Base-by-base conservation (phyloP, 257 asterid genomes). In the Solanum sejunctum region DNA sequence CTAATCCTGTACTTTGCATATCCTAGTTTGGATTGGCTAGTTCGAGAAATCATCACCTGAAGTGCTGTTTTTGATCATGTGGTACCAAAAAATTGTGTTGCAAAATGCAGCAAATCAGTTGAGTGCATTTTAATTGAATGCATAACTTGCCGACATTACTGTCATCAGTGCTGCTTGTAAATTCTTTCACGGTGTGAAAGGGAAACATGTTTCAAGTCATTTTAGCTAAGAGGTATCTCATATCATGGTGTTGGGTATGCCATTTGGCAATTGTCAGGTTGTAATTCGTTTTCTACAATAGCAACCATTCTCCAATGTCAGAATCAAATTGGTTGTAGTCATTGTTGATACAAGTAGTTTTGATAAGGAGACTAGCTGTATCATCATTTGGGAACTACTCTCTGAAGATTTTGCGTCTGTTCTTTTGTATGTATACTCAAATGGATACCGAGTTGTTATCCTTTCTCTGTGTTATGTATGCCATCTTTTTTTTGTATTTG, bases 1-100 rank as follows among this genome's bases (percentile, higher is more conserved):
- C 92, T 93, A 87, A 88, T 96, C 84, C 93, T 96, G 86, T 96
- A 94, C 91, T 96, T 96, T 67, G 95, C 99, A 8, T 94, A 96
- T 89, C 99, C 99, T 4, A 92, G 95, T 89, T 88, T 96, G 96
- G 98, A 92, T 90, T 96, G 99, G 99, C 92, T 96, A 45, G 93
- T 94, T 86, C 87, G 98, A 90, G 99, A 96, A 92, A 96, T 96
- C 80, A 88, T 93, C 86, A 84, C 97, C 73, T 96, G 93, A 91
- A 51, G 15, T 60, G 61, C 36, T 21, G 70, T n/a, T 28, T 26
- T 55, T 80, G 83, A 77, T 77, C 47, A 26, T 51, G 47, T 77
- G 64, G 64, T 11, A 51, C 47, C 52, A 49, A 75, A 47, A 47
- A 17, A 7, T 32, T 51, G 23, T 83, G 39, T 51, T 51, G 41